Percentiles rank a stretch among this genome's conserved stretches.
These are phyloP conservation scores for Mycosphaerelloides madeirae DNA, from an alignment of 2,329 filamentous ascomycete species.

Conservation along the genomic window DNA sequence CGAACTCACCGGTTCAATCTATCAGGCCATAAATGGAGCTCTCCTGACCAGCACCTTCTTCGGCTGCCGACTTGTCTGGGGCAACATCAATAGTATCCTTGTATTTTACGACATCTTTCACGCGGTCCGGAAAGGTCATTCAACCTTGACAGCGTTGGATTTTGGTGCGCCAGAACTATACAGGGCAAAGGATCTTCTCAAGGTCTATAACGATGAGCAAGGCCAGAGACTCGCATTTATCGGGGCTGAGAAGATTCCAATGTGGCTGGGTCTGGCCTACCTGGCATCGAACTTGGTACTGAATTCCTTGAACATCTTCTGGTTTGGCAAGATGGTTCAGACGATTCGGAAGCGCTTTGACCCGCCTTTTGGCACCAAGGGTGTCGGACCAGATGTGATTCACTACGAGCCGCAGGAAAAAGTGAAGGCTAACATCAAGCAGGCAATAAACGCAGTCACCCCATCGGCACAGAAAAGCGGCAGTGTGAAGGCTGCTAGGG, in stretches of 20 bases:
- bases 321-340: slow-evolving; percentile 83
- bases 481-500: slow-evolving; percentile 23
- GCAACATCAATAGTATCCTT: slow-evolving; percentile 60
- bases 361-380: slow-evolving; percentile 46
- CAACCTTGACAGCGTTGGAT: slow-evolving; percentile 16
- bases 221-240: slow-evolving; percentile 28
- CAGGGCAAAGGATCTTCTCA: slow-evolving; percentile 14
- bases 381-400: slow-evolving; percentile 22
- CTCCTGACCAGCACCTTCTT: slow-evolving; percentile 70
- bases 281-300: slow-evolving; percentile 65
- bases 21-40: slow-evolving; percentile 75
- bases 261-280: slow-evolving; percentile 67
- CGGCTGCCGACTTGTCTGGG: slow-evolving; percentile 70
- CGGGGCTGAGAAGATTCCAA: slow-evolving; percentile 46
- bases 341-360: slow-evolving; percentile 73
- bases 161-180: slow-evolving; percentile 15
- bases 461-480: slow-evolving; percentile 6
- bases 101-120: slow-evolving; percentile 67
- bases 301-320: slow-evolving; percentile 74
- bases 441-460: background rate
- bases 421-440: slow-evolving; percentile 15
- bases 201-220: slow-evolving; percentile 22
- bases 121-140: slow-evolving; percentile 31
- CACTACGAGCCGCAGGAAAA: slow-evolving; percentile 26
- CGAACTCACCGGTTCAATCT: slow-evolving; percentile 66